phyloP scores from a whole-genome alignment of 2,329 filamentous ascomycete species.

The Sclerotinia trifoliorum region DNA sequence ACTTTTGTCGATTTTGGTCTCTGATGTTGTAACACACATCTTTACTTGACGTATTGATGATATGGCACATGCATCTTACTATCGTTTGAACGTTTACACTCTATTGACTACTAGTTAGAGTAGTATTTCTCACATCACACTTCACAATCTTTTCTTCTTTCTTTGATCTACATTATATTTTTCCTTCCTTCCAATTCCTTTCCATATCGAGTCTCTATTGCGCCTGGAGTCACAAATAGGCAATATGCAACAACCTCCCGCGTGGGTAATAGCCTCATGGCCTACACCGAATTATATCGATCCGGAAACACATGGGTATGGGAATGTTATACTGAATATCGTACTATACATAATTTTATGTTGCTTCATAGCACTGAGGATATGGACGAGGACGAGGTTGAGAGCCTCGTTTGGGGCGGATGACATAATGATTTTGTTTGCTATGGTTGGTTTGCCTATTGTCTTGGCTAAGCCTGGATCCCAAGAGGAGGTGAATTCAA shows the following conservation, averaged over 20 bases:
- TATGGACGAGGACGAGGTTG: conserved; percentile 48
- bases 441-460: conserved; percentile 38
- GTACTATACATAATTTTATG: conserved; percentile 44
- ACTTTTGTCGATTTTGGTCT: not conserved
- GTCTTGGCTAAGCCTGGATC: not conserved
- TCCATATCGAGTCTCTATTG: not conserved
- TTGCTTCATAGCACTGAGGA: conserved; percentile 45
- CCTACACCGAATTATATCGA: conserved; percentile 49
- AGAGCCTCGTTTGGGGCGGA: conserved; percentile 48
- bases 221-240: not conserved
- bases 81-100: not conserved
- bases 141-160: not conserved
- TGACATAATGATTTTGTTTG: conserved; percentile 47
- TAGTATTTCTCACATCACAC: not conserved
- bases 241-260: conserved; percentile 32
- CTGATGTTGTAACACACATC: not conserved
- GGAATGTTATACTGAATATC: conserved; percentile 45
- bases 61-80: not conserved
- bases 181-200: not conserved
- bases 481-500: not conserved
- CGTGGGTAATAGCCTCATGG: conserved; percentile 28
- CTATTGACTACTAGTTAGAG: conserved; percentile 5
- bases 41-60: conserved; percentile 12
- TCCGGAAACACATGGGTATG: conserved; percentile 46
- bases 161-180: not conserved